phyloP scores from a whole-genome alignment of 2,329 filamentous ascomycete species.

The Pleomassaria siparia region DNA sequence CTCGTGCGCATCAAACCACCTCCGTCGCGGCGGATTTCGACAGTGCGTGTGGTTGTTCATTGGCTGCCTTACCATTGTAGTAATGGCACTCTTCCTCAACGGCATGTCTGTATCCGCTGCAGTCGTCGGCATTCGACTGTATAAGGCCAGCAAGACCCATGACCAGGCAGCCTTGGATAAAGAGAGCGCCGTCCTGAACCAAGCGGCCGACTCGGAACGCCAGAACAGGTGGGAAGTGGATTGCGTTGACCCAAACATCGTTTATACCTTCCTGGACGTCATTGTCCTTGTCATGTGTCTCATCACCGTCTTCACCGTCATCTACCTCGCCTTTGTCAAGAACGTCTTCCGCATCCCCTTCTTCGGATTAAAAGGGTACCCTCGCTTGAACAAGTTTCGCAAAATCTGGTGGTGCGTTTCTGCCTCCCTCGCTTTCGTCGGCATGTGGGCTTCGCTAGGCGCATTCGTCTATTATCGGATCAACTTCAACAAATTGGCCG shows the following conservation, averaged over 20 bases:
- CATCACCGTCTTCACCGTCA: background rate
- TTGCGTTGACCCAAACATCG: slow-evolving; percentile 1
- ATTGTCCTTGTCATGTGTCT: background rate
- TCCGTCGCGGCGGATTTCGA: slow-evolving; percentile 2
- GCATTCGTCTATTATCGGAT: slow-evolving; percentile 6
- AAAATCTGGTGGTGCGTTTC: slow-evolving; percentile 2
- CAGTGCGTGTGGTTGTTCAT: slow-evolving; percentile 6
- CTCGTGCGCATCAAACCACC: slow-evolving; percentile 4
- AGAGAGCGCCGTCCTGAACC: background rate
- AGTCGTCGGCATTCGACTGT: background rate
- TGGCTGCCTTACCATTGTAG: background rate
- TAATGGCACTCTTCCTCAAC: slow-evolving; percentile 1
- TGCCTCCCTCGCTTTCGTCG: background rate
- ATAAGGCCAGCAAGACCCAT: background rate
- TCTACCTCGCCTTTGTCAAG: slow-evolving; percentile 1
- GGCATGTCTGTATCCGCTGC: background rate
- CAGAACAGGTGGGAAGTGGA: slow-evolving; percentile 5
- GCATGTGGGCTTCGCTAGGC: slow-evolving; percentile 9
- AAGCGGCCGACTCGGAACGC: background rate
- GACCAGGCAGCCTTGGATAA: background rate
- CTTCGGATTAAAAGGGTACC: background rate
- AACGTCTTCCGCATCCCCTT: slow-evolving; percentile 3
- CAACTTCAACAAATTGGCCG: slow-evolving; percentile 1
- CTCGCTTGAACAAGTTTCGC: background rate
- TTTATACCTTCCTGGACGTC: background rate